A percentile compares a stretch with the other conserved stretches of the same genome.
These are phyloP conservation scores for Wilhelminamyces savonicus DNA, from an alignment of 805 yeast genomes.

Conservation along the genomic window DNA sequence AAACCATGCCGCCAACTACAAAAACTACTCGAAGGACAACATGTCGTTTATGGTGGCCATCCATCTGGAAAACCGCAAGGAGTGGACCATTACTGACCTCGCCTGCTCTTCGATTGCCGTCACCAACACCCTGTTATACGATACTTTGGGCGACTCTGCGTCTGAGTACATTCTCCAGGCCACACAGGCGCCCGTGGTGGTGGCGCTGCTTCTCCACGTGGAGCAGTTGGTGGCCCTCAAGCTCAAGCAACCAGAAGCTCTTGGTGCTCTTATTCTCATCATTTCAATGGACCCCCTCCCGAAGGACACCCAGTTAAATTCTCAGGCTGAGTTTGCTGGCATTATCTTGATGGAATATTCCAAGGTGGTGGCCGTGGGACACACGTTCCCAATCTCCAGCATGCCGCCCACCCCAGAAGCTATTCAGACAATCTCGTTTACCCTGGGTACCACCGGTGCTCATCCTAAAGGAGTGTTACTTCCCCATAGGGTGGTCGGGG, in stretches of 20 bases:
- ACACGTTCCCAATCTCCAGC: conserved; percentile 12
- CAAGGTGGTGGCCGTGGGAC: conserved; percentile 13
- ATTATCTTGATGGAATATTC: conserved; percentile 18
- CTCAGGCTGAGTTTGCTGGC: conserved; percentile 16
- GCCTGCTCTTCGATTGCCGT: conserved; percentile 10
- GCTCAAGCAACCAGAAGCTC: conserved; percentile 1
- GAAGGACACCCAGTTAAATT: too few species aligned
- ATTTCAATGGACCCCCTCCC: conserved; percentile 8
- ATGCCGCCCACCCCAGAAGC: conserved; percentile 12
- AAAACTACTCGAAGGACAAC: conserved; percentile 10
- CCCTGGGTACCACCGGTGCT: conserved; percentile 24
- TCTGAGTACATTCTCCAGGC: conserved; percentile 26
- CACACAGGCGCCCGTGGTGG: conserved; percentile 17
- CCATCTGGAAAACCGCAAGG: conserved; percentile 28
- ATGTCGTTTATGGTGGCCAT: conserved; percentile 27
- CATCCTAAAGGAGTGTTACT: conserved; percentile 21
- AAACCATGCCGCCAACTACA: conserved; percentile 7
- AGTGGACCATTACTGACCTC: conserved; percentile 20
- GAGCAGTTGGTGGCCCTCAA: conserved; percentile 5
- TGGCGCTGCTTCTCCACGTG: conserved; percentile 8
- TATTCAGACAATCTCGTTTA: conserved; percentile 18
- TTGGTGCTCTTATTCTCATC: conserved; percentile 6
- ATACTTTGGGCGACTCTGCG: conserved; percentile 20
- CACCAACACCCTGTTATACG: conserved; percentile 24
- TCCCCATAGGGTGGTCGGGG: conserved; percentile 36